A percentile compares a stretch with the other conserved stretches of the same genome.
These are phyloP conservation scores for Microsporum canis DNA, from an alignment of 2,329 filamentous ascomycete species.

Conservation along the genomic window DNA sequence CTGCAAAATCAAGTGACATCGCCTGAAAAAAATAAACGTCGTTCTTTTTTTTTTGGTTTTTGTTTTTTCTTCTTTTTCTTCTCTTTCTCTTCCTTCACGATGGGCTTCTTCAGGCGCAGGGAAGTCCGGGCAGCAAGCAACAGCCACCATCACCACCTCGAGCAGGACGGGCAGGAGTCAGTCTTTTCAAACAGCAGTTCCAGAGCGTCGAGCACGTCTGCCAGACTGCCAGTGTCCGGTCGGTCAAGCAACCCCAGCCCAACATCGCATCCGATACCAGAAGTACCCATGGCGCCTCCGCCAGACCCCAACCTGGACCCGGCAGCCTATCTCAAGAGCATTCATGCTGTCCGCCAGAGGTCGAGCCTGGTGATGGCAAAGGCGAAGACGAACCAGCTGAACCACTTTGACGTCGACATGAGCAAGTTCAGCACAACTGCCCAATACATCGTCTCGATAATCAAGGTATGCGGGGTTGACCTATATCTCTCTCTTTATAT, in stretches of 20 bases:
- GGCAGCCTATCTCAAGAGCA: conserved; percentile 78
- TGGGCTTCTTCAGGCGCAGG: conserved; percentile 39
- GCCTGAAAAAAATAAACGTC: no score
- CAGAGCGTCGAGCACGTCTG: conserved; percentile 36
- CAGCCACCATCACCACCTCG: conserved; percentile 7
- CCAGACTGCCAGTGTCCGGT: conserved; percentile 39
- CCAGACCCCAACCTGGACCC: conserved; percentile 83
- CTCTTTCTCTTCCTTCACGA: neutral
- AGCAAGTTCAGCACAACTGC: conserved; percentile 73
- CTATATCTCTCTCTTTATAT: neutral
- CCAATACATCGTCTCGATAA: conserved; percentile 78
- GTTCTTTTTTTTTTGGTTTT: neutral
- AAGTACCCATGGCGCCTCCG: conserved; percentile 68
- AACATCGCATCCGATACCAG: conserved; percentile 44
- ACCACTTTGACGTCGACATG: conserved; percentile 83
- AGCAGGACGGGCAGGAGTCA: conserved; percentile 32
- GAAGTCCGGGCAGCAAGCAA: conserved; percentile 26
- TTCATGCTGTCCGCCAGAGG: conserved; percentile 75
- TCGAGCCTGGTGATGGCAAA: conserved; percentile 62
- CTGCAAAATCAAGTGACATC: neutral
- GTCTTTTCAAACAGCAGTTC: conserved; percentile 33
- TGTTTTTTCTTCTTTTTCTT: neutral
- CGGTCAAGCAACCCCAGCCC: conserved; percentile 34
- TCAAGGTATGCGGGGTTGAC: conserved; percentile 54
- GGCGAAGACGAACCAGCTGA: conserved; percentile 63